phyloP scores from a whole-genome alignment of 2,329 filamentous ascomycete species.

The Scedosporium apiospermum region DNA sequence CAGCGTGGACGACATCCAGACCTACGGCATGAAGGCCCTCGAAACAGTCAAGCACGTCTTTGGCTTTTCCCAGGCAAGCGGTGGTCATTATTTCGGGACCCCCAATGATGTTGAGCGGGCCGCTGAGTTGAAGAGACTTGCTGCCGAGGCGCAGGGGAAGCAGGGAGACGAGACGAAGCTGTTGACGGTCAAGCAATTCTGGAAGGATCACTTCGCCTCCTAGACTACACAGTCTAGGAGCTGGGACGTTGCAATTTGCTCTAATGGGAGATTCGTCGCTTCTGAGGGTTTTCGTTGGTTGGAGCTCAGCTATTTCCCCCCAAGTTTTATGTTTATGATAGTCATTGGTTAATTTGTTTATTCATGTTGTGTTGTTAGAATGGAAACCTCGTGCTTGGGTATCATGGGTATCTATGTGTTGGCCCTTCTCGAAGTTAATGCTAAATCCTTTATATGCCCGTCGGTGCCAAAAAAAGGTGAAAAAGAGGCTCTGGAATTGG shows the following conservation, averaged over 20 bases:
- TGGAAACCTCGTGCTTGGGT: not conserved
- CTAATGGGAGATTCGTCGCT: not conserved
- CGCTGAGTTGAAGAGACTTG: constrained; percentile 18
- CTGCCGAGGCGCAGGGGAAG: constrained; percentile 16
- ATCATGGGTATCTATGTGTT: not conserved
- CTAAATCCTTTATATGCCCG: too few relatives aligned
- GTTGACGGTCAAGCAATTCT: constrained; percentile 16
- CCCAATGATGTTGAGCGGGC: constrained; percentile 17
- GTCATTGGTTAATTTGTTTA: not conserved
- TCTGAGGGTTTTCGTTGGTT: not conserved
- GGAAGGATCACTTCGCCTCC: constrained; percentile 14
- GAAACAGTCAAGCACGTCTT: constrained; percentile 27
- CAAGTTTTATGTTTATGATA: not conserved
- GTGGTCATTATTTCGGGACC: constrained; percentile 21
- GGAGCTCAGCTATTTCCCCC: not conserved
- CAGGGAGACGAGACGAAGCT: constrained; percentile 13
- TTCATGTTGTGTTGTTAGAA: not conserved
- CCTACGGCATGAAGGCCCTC: constrained; percentile 19
- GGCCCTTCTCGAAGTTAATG: too few relatives aligned
- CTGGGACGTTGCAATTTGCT: not conserved
- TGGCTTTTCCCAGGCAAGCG: constrained; percentile 23
- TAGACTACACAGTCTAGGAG: constrained; percentile 1
- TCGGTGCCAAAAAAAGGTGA: too few relatives aligned
- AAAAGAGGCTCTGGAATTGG: too few relatives aligned
- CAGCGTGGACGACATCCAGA: constrained; percentile 22